Base-by-base conservation (phyloP, 176 grass and related monocot genomes). In the Lolium multiflorum region DNA sequence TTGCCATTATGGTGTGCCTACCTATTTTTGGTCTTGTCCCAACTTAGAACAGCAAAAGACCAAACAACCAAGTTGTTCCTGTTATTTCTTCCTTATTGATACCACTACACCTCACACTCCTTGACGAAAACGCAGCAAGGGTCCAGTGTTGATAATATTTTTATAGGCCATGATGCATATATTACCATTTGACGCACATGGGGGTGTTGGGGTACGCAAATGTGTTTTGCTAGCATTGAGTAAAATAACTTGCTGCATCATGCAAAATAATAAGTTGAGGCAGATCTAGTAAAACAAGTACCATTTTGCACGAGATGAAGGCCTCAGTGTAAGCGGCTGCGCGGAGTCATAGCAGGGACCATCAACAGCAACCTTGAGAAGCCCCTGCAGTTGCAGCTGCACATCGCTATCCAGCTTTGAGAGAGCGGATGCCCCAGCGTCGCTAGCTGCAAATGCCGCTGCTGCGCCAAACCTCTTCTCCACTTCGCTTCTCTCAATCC, bases 301-400 rank as follows among this genome's bases (percentile, higher is more conserved):
- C 97, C 97, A 96, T 88, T 99, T 99, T 21, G 94, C 92, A 15
- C 94, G 92, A 81, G 97, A 87, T 26, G 97, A 92, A 80, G 92
- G 81, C 81, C 88, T 96, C 78, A 99, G 56, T 68, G 94, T 90
- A 88, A 97, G 86, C 26, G 94, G 94, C 66, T 92, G 92, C 0
- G 54, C n/a, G 35, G 79, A 81, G 41, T 89, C 97, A 71, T 91
- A 91, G 84, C 97, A 99, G 84, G 97, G 97, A 25, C 97, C 97
- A 24, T 99, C 97, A 39, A 95, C 87, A 38, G 94, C 92, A 62
- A 93, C 87, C 92, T 97, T 99, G 68, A 88, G 94, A 49, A 99
- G 88, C 16, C 97, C 94, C 71, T 97, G 89, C 74, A 99, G 78
- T 46, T 91, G 84, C 92, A 96, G 83, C 73, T 87, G 94, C 44